phyloP scores from a whole-genome alignment of 495 filamentous ascomycete species.

The Tetracladium marchalianum region DNA sequence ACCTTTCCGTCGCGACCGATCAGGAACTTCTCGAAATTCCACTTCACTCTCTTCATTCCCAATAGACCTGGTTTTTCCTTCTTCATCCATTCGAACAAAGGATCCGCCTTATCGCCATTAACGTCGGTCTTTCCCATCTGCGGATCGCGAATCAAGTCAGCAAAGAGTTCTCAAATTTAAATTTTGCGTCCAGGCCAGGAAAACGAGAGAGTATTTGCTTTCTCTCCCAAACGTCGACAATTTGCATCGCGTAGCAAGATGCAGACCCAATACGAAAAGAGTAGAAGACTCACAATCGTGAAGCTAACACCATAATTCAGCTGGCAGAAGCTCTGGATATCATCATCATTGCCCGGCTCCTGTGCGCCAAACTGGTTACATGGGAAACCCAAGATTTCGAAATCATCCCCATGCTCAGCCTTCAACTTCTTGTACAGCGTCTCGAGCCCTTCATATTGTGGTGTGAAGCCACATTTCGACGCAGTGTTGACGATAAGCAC shows the following conservation, averaged over 20 bases:
- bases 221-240: too few species aligned
- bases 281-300: constrained; percentile 40
- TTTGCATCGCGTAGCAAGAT: too few species aligned
- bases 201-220: too few species aligned
- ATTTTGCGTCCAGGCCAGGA: too few species aligned
- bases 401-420: constrained; percentile 53
- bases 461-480: constrained; percentile 97
- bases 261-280: too few species aligned
- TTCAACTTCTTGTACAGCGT: constrained; percentile 74
- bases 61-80: constrained; percentile 68
- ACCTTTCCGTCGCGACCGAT: constrained; percentile 79
- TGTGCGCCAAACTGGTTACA: constrained; percentile 96
- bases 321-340: constrained; percentile 88
- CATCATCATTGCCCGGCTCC: constrained; percentile 80
- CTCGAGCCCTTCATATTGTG: constrained; percentile 90
- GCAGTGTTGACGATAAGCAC: constrained; percentile 97
- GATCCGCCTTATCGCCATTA: constrained; percentile 74
- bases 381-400: constrained; percentile 87
- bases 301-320: constrained; percentile 93
- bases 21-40: constrained; percentile 98
- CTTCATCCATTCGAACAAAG: constrained; percentile 86
- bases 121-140: constrained; percentile 78
- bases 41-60: constrained; percentile 84
- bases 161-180: too few species aligned
- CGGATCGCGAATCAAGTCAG: too few species aligned